phyloP scores from a whole-genome alignment of 345 rosid genomes.

The Rhizophora mangle region DNA sequence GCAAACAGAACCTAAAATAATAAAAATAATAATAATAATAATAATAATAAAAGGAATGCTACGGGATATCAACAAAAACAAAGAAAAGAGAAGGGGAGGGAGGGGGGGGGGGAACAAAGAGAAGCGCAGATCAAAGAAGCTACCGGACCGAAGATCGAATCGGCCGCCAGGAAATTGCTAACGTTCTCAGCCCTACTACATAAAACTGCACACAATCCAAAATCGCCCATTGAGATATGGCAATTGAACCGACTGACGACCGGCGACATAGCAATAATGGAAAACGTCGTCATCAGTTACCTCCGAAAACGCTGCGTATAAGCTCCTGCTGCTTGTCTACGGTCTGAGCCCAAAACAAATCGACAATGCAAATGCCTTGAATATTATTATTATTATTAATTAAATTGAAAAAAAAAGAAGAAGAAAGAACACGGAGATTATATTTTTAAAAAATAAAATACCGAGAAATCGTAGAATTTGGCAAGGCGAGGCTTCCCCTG shows the following conservation, averaged over 20 bases:
- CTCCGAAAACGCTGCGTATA: slow-evolving; percentile 74
- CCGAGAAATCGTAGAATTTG: slow-evolving; percentile 79
- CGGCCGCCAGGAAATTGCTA: slow-evolving; percentile 81
- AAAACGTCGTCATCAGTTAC: slow-evolving; percentile 25
- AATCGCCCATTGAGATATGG: background rate
- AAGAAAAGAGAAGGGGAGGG: background rate
- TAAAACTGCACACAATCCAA: slow-evolving; percentile 44
- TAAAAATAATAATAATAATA: background rate
- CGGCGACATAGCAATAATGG: background rate
- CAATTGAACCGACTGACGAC: background rate
- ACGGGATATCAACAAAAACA: background rate
- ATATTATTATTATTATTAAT: background rate
- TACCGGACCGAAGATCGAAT: slow-evolving; percentile 87
- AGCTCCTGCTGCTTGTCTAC: slow-evolving; percentile 89
- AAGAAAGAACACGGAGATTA: background rate
- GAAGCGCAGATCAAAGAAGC: background rate
- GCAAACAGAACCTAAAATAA: slow-evolving; percentile 16
- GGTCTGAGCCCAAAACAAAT: slow-evolving; percentile 35
- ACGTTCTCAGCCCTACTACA: slow-evolving; percentile 83
- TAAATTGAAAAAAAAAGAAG: background rate
- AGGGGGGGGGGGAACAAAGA: too few relatives aligned
- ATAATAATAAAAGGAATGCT: background rate
- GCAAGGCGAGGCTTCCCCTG: slow-evolving; percentile 93
- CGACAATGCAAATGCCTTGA: background rate
- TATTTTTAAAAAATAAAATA: slow-evolving; percentile 1